Percentiles rank a stretch among this genome's conserved stretches.
These are phyloP conservation scores for Daldinia bambusicola DNA, from an alignment of 495 filamentous ascomycete species.

Conservation along the genomic window DNA sequence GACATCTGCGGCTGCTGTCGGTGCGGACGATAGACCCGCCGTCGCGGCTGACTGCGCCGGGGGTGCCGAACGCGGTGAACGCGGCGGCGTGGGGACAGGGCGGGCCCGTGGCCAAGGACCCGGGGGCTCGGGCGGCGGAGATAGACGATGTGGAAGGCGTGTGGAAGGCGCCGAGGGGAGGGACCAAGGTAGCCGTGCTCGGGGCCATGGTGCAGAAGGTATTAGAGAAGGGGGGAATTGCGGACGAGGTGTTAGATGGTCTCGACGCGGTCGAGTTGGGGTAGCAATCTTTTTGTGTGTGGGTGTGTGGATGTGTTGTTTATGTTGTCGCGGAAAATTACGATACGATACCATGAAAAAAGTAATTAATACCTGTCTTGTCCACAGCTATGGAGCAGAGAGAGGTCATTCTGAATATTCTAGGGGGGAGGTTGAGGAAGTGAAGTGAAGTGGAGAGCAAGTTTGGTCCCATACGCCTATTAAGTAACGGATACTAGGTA, in stretches of 20 bases:
- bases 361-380: conserved; percentile 16
- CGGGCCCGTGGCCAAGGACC: conserved; percentile 55
- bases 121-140: conserved; percentile 59
- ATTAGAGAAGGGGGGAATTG: conserved; percentile 76
- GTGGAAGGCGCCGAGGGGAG: conserved; percentile 81
- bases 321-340: conserved; percentile 1
- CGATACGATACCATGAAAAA: conserved; percentile 37
- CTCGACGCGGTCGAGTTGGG: conserved; percentile 70
- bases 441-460: not conserved
- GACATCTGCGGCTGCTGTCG: conserved; percentile 63
- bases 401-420: conserved; percentile 15
- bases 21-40: conserved; percentile 76
- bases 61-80: conserved; percentile 75
- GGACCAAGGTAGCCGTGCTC: conserved; percentile 74
- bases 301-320: no score
- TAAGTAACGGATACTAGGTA: conserved; percentile 13
- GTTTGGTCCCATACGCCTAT: conserved; percentile 4
- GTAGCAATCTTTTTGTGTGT: conserved; percentile 32
- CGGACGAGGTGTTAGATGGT: conserved; percentile 83
- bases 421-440: not conserved
- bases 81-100: conserved; percentile 63
- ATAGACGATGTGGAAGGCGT: conserved; percentile 72
- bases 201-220: conserved; percentile 73
- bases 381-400: conserved; percentile 26
- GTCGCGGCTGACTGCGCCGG: conserved; percentile 65